Conservation (phyloP, 2,329 filamentous ascomycete species). For the Arthrobotrys entomopaga region DNA sequence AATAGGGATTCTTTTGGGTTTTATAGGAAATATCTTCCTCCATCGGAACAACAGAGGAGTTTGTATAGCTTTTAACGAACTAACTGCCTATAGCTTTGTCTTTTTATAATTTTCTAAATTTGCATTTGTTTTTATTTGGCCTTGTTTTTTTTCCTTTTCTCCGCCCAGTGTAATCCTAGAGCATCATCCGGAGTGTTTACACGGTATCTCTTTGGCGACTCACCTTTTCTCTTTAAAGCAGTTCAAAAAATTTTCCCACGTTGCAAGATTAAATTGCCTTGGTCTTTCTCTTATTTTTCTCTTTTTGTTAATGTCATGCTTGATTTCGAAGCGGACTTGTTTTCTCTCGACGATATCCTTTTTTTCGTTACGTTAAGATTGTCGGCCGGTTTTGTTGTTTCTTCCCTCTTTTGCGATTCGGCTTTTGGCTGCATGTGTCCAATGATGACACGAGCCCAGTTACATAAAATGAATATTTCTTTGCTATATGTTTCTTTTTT, state of each 20-base stretch:
- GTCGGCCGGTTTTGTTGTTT: too few species aligned
- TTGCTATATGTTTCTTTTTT: background rate
- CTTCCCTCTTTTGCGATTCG: slow-evolving; percentile 13
- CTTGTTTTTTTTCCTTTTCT: slow-evolving; percentile 21
- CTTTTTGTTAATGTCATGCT: slow-evolving; percentile 1
- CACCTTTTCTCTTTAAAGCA: background rate
- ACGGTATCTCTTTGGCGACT: slow-evolving; percentile 7
- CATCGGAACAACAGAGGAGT: slow-evolving; percentile 24
- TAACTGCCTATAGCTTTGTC: slow-evolving; percentile 19
- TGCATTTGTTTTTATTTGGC: slow-evolving; percentile 31
- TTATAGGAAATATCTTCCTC: slow-evolving; percentile 39
- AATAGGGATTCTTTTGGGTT: slow-evolving; percentile 45
- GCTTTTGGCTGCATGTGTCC: background rate
- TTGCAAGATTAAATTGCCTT: slow-evolving; percentile 40
- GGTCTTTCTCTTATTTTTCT: slow-evolving; percentile 3
- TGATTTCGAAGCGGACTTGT: slow-evolving; percentile 10
- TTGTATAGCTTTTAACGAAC: slow-evolving; percentile 35
- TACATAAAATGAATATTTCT: too few species aligned
- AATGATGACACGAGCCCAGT: too few species aligned
- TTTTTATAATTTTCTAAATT: slow-evolving; percentile 24
- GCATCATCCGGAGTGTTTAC: slow-evolving; percentile 37
- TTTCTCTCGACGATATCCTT: too few species aligned
- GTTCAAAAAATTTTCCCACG: slow-evolving; percentile 21
- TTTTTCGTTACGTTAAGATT: background rate
- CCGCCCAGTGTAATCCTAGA: slow-evolving; percentile 39